Conservation (phyloP, 768 basidiomycete genomes). For the Calocybe gangraenosa region DNA sequence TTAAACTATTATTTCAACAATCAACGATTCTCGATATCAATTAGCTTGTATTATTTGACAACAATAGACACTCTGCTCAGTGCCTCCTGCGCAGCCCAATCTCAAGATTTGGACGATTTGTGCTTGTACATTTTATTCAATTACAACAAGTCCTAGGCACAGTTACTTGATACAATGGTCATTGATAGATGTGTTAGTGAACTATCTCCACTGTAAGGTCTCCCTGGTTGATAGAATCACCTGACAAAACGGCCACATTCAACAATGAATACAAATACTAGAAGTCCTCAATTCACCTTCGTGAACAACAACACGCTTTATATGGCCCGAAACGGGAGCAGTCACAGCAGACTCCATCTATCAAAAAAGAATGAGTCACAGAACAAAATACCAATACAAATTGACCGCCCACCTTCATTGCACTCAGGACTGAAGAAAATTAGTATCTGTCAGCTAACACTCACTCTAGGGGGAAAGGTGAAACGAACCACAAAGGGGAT, state of each 20-base stretch:
- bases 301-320: slow-evolving; percentile 89
- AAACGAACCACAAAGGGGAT: slow-evolving; percentile 83
- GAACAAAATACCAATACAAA: slow-evolving; percentile 2
- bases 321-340: slow-evolving; percentile 92
- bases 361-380: slow-evolving; percentile 18
- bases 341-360: slow-evolving; percentile 99
- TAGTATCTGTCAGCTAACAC: slow-evolving; percentile 18
- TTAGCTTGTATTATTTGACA: too few species aligned
- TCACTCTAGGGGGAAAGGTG: slow-evolving; percentile 11
- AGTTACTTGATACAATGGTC: slow-evolving; percentile 4
- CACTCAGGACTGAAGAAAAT: slow-evolving; percentile 69
- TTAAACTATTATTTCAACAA: too few species aligned
- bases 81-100: too few species aligned
- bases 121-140: too few species aligned
- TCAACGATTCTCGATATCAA: too few species aligned
- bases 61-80: too few species aligned
- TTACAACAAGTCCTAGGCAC: slow-evolving; percentile 7
- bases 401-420: slow-evolving; percentile 80
- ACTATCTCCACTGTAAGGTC: slow-evolving; percentile 89
- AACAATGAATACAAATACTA: not conserved
- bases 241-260: slow-evolving; percentile 29
- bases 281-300: slow-evolving; percentile 52
- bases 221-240: slow-evolving; percentile 93
- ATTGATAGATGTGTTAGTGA: slow-evolving; percentile 21
- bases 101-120: too few species aligned